Evolutionary conservation across 2,329 filamentous ascomycete genomes (phyloP).

Genomic region (Sporothrix humicola): DNA sequence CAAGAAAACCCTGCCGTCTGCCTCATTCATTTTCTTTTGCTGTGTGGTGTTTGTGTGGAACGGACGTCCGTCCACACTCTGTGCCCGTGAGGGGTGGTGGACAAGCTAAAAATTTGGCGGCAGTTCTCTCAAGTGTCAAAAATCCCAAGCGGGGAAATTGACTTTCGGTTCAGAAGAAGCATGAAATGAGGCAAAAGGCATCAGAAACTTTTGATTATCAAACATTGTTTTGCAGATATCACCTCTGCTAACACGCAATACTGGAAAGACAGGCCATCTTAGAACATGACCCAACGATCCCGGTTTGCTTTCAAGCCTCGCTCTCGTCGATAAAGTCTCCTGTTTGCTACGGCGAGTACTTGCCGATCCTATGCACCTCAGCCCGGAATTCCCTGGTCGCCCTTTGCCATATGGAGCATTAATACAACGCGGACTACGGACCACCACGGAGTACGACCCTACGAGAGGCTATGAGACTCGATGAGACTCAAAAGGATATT

Average conservation of each 20-base stretch:
- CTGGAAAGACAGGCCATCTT: neutral
- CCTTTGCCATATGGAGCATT: neutral
- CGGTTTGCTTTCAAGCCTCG: neutral
- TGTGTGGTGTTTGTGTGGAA: constrained; percentile 21
- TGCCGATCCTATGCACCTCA: constrained; percentile 27
- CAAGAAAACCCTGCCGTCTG: constrained; percentile 10
- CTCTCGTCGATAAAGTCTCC: neutral
- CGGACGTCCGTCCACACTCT: constrained; percentile 24
- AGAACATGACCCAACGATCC: constrained; percentile 6
- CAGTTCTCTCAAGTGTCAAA: neutral
- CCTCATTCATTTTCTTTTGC: neutral
- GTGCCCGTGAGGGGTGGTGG: neutral
- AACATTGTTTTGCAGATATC: neutral
- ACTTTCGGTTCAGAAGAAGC: neutral
- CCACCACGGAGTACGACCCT: neutral
- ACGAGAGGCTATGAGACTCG: neutral
- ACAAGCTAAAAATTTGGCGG: constrained; percentile 14
- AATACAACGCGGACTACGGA: neutral
- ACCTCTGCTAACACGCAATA: neutral
- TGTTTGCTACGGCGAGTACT: neutral
- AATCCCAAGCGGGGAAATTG: neutral
- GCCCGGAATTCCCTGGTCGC: constrained; percentile 18
- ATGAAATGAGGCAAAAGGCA: constrained; percentile 11
- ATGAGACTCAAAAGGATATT: neutral
- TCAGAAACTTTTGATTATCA: constrained; percentile 7